Evolutionary conservation across 352 stramenopile genomes (phyloP).

Genomic region (Phytophthora colocasiae): DNA sequence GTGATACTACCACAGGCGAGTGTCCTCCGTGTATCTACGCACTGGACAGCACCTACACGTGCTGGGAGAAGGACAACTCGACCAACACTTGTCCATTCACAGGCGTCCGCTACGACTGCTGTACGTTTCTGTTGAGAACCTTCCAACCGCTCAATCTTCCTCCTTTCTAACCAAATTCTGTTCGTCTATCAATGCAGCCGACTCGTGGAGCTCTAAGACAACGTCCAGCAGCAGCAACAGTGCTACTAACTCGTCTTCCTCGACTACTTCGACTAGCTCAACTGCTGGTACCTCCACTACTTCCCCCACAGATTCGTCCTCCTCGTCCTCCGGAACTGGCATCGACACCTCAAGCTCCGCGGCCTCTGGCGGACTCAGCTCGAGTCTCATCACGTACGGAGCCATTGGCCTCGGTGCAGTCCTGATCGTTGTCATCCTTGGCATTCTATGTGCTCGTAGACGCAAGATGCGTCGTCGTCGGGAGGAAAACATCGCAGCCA

Average conservation of each 20-base stretch:
- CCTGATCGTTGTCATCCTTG: slow-evolving; percentile 59
- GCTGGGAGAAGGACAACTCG: slow-evolving; percentile 68
- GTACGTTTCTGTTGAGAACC: slow-evolving; percentile 39
- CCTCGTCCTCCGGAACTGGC: slow-evolving; percentile 19
- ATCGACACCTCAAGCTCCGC: slow-evolving; percentile 26
- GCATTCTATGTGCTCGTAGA: slow-evolving; percentile 54
- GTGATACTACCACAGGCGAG: slow-evolving; percentile 42
- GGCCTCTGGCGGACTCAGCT: slow-evolving; percentile 23
- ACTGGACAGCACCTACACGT: slow-evolving; percentile 56
- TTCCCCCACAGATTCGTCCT: slow-evolving; percentile 17
- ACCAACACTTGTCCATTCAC: slow-evolving; percentile 76
- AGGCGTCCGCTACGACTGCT: slow-evolving; percentile 74
- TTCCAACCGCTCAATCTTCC: not conserved
- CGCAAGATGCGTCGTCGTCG: slow-evolving; percentile 45
- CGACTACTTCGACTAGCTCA: slow-evolving; percentile 7
- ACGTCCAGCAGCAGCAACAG: slow-evolving; percentile 10
- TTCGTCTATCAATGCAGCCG: slow-evolving; percentile 25
- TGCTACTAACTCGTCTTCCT: slow-evolving; percentile 13
- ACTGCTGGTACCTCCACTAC: slow-evolving; percentile 7
- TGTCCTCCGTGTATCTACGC: slow-evolving; percentile 76
- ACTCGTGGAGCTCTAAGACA: slow-evolving; percentile 37
- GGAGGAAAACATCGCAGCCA: slow-evolving; percentile 24
- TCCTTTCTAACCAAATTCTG: no score
- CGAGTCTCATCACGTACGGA: slow-evolving; percentile 52
- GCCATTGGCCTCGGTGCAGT: slow-evolving; percentile 62